Conservation (phyloP, 495 filamentous ascomycete genomes). For the Hypomontagnella monticulosa region DNA sequence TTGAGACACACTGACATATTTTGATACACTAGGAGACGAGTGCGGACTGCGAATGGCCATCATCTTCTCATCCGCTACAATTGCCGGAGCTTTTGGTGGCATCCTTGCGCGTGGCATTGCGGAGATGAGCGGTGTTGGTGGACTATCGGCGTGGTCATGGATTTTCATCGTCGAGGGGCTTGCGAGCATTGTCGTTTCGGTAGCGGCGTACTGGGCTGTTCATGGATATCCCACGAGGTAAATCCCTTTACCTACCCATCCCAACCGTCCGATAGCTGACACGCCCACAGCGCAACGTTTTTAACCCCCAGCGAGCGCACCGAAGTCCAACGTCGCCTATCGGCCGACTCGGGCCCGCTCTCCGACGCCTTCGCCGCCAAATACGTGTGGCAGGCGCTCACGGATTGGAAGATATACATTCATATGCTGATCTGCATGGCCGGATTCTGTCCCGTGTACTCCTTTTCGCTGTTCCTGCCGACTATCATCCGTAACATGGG, state of each 20-base stretch:
- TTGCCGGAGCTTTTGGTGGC: conserved; percentile 74
- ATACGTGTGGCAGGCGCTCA: conserved; percentile 71
- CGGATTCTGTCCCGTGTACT: conserved; percentile 60
- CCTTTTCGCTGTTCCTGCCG: conserved; percentile 70
- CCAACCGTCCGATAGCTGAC: background rate
- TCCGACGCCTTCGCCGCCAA: conserved; percentile 75
- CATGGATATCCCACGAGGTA: conserved; percentile 67
- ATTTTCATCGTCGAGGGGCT: conserved; percentile 74
- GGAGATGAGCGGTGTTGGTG: conserved; percentile 68
- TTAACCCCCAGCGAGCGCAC: conserved; percentile 58
- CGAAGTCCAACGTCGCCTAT: conserved; percentile 60
- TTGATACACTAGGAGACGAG: too few relatives aligned
- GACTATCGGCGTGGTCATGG: conserved; percentile 47
- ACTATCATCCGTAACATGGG: conserved; percentile 69
- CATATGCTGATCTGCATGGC: conserved; percentile 58
- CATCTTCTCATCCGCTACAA: conserved; percentile 67
- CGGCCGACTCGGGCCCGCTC: conserved; percentile 67
- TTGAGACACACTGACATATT: too few relatives aligned
- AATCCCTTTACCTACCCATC: conserved; percentile 19
- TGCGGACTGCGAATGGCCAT: conserved; percentile 57
- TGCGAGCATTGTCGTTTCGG: conserved; percentile 56
- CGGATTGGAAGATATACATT: conserved; percentile 73
- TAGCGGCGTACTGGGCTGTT: conserved; percentile 62
- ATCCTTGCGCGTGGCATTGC: conserved; percentile 71
- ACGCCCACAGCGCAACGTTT: conserved; percentile 55